Base-by-base conservation (phyloP, 371 early-diverging fungal genomes). In the Coemansia sp. region DNA sequence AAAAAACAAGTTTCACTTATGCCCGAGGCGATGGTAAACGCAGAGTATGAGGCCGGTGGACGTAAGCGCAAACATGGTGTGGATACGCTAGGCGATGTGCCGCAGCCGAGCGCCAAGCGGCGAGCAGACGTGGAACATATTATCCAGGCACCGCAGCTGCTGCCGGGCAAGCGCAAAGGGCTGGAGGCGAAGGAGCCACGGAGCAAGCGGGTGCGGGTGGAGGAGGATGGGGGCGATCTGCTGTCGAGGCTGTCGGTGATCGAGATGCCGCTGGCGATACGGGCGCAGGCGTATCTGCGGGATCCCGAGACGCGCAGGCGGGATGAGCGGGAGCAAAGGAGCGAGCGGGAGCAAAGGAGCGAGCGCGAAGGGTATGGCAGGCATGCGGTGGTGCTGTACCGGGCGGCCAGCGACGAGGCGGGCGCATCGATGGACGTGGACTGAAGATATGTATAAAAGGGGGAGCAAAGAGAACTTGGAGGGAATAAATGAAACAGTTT, bases 211-310 rank as follows among this genome's bases (percentile, higher is more conserved):
- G 14, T 11, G 8, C 50, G 36, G 6, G 12, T 38, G 52, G 40
- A 4, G 31, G n/a, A 16, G n/a, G 46, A 34, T 50, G 5, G n/a
- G 5, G 52, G 34, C 9, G 52, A 52, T 36, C 16, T 52, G 37
- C 8, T 52, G 14, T 36, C 55, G 7, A 39, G n/a, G n/a, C 37
- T 58, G 14, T 53, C 64, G 33, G 69, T 68, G 12, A 55, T 68
- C 4, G 60, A 64, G 43, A 54, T 68, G 51, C 69, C 69, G 9
- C 34, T 68, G 50, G 37, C 49, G 5, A n/a, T 68, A 18, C 58
- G 69, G 8, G 69, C 69, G 10, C 59, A 55, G 33, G 64, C 69
- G 10, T 68, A 40, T 36, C 36, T 68, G 50, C 58, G 44, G 12
- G 52, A 24, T 16, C 12, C 14, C 2, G 14, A 24, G 12, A 14